phyloP scores from a whole-genome alignment of 768 basidiomycete species.

The Calocybe gangraenosa region DNA sequence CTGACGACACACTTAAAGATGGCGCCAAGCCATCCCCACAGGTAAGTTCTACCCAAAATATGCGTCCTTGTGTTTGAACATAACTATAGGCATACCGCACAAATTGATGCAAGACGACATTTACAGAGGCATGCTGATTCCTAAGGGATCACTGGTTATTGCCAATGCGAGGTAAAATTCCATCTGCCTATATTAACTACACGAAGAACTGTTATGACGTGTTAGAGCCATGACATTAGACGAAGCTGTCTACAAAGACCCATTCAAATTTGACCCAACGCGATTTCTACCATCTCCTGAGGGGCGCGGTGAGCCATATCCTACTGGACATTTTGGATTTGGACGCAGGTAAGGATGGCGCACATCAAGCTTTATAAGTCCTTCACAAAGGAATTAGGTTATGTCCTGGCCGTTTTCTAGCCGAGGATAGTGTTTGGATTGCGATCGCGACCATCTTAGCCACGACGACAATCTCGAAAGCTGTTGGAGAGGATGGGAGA shows the following conservation, averaged over 20 bases:
- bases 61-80: neutral
- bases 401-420: slow-evolving; percentile 23
- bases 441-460: slow-evolving; percentile 8
- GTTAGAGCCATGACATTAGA: too few relatives aligned
- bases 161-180: slow-evolving; percentile 11
- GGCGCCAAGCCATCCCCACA: slow-evolving; percentile 8
- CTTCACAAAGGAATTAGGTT: neutral
- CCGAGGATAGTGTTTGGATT: slow-evolving; percentile 32
- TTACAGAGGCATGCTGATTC: too few relatives aligned
- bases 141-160: too few relatives aligned
- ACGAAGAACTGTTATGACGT: neutral
- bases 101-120: too few relatives aligned
- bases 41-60: too few relatives aligned
- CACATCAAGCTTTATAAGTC: neutral
- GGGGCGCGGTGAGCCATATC: too few relatives aligned
- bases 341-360: slow-evolving; percentile 9
- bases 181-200: neutral
- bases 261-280: slow-evolving; percentile 9
- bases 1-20: neutral
- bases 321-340: slow-evolving; percentile 12
- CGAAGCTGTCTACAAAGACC: too few relatives aligned
- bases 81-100: too few relatives aligned
- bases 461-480: slow-evolving; percentile 4
- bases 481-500: too few relatives aligned
- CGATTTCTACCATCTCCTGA: slow-evolving; percentile 12